Evolutionary conservation across 495 filamentous ascomycete genomes (phyloP).

Genomic region (Podospora sp.): DNA sequence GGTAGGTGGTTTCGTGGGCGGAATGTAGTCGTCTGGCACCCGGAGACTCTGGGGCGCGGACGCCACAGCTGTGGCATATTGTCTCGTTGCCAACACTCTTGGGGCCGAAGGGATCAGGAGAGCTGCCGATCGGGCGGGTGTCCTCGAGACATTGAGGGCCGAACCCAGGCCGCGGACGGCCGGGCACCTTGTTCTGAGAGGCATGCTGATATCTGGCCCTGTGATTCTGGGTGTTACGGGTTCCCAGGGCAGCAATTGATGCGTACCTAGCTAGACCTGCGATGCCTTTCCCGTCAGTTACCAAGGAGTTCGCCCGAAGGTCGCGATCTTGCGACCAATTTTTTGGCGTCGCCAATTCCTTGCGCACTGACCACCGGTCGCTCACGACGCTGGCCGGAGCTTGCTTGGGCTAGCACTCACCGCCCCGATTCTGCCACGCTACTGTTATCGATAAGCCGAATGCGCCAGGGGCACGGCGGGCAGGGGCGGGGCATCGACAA

Average conservation of each 20-base stretch:
- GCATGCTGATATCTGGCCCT: constrained; percentile 25
- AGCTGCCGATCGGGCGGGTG: constrained; percentile 20
- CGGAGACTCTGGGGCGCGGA: constrained; percentile 49
- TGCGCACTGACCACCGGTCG: constrained; percentile 1
- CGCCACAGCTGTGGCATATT: constrained; percentile 41
- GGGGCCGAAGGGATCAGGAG: constrained; percentile 27
- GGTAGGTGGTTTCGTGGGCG: constrained; percentile 82
- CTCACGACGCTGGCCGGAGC: not conserved
- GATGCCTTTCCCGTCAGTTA: not conserved
- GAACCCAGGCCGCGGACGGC: constrained; percentile 32
- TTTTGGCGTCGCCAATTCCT: constrained; percentile 35
- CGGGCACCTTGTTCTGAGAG: constrained; percentile 38
- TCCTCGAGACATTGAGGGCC: constrained; percentile 28
- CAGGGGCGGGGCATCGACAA: constrained; percentile 29
- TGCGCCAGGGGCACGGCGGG: constrained; percentile 28
- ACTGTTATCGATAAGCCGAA: constrained; percentile 1
- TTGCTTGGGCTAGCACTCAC: constrained; percentile 20
- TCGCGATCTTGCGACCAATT: constrained; percentile 28
- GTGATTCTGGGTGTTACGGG: not conserved
- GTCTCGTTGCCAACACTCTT: constrained; percentile 27
- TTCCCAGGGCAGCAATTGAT: constrained; percentile 6
- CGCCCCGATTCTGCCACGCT: constrained; percentile 33
- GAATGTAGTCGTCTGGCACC: constrained; percentile 58
- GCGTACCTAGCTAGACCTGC: not conserved
- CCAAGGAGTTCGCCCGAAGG: not conserved